A percentile compares a stretch with the other conserved stretches of the same genome.
Evolutionary conservation across 495 filamentous ascomycete genomes (phyloP).

Genomic region (Tuber magnatum): DNA sequence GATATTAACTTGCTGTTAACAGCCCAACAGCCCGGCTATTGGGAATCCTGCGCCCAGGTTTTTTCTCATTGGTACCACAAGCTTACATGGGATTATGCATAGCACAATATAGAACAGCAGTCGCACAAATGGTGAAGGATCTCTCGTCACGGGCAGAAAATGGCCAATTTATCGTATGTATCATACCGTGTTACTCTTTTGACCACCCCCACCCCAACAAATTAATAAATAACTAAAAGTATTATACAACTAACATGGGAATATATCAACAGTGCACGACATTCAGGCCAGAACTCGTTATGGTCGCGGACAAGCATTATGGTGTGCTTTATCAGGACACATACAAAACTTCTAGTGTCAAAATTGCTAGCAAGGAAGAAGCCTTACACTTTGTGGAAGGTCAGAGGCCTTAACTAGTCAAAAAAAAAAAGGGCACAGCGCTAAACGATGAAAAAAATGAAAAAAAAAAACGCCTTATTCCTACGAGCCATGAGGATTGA

Average conservation of each 20-base stretch:
- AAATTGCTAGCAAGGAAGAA: conserved; percentile 77
- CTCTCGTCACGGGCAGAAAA: conserved; percentile 52
- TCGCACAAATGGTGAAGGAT: conserved; percentile 75
- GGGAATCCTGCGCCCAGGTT: background rate
- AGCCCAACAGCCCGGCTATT: conserved; percentile 1
- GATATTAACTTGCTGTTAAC: conserved; percentile 1
- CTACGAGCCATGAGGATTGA: background rate
- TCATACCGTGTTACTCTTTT: conserved; percentile 4
- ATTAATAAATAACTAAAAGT: conserved; percentile 5
- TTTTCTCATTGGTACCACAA: conserved; percentile 1
- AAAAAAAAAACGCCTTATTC: background rate
- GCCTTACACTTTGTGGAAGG: conserved; percentile 92
- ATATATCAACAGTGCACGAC: conserved; percentile 59
- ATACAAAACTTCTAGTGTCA: conserved; percentile 77
- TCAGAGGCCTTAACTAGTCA: conserved; percentile 23
- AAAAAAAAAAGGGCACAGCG: conserved; percentile 1
- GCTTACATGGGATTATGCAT: conserved; percentile 16
- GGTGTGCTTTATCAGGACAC: conserved; percentile 80
- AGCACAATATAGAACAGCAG: conserved; percentile 83
- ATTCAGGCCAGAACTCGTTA: conserved; percentile 93
- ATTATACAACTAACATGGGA: background rate
- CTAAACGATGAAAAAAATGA: background rate
- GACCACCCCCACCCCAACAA: conserved; percentile 1
- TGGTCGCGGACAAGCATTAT: conserved; percentile 95
- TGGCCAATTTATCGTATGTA: conserved; percentile 48